These are phyloP conservation scores for Chenopodium album DNA, from an alignment of 148 eudicot species.

Conservation along the genomic window DNA sequence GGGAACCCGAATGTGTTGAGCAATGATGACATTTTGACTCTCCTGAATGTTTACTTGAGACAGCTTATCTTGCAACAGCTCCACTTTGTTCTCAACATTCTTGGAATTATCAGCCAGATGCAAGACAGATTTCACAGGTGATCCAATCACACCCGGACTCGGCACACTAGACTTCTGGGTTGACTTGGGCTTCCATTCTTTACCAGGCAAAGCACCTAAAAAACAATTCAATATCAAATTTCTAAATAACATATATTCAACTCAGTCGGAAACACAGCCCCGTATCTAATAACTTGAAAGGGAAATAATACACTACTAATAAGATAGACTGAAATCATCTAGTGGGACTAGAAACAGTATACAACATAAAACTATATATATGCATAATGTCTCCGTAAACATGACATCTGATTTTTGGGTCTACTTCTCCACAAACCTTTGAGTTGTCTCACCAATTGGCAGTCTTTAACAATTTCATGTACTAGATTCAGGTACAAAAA, in stretches of 20 bases:
- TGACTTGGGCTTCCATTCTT: constrained; percentile 96
- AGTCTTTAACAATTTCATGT: background rate
- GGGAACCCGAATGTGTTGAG: constrained; percentile 82
- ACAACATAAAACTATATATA: background rate
- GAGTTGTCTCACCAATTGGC: background rate
- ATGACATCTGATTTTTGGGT: background rate
- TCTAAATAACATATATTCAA: background rate
- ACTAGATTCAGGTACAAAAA: background rate
- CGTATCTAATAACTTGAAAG: background rate
- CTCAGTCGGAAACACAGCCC: background rate
- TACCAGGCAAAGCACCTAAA: constrained; percentile 59
- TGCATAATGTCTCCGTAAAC: background rate
- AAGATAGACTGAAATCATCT: background rate
- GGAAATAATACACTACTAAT: background rate
- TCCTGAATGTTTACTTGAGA: constrained; percentile 44
- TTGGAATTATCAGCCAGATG: constrained; percentile 37
- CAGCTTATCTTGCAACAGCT: constrained; percentile 51
- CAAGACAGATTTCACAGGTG: constrained; percentile 56
- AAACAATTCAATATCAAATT: background rate
- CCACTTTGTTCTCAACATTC: constrained; percentile 38
- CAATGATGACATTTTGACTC: constrained; percentile 81
- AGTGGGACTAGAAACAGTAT: background rate
- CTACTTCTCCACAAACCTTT: background rate
- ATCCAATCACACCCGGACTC: constrained; percentile 65
- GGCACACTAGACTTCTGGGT: constrained; percentile 46